A percentile compares a stretch with the other conserved stretches of the same genome.
Evolutionary conservation across 176 grass and related monocot genomes (phyloP).

Genomic region (Poa annua): DNA sequence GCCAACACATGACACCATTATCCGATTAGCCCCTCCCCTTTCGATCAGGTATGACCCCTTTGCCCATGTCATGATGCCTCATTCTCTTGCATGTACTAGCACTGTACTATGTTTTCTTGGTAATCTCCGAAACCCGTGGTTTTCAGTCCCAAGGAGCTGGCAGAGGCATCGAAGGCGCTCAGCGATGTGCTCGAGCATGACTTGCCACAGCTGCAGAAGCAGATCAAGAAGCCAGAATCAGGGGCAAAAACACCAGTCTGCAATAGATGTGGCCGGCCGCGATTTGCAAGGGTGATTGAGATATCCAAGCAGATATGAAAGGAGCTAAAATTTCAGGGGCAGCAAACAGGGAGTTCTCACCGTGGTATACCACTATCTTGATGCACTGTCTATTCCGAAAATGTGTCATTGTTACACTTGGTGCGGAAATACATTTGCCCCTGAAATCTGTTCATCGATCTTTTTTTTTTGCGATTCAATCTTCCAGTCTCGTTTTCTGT

Average conservation of each 20-base stretch:
- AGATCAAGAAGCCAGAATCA: constrained; percentile 64
- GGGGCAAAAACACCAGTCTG: constrained; percentile 52
- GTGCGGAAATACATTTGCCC: constrained; percentile 3
- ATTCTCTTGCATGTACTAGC: not conserved
- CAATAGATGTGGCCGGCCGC: constrained; percentile 71
- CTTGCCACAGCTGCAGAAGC: constrained; percentile 70
- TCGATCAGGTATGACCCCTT: constrained; percentile 65
- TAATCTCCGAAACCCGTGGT: constrained; percentile 23
- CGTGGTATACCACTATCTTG: constrained; percentile 5
- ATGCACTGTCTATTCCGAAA: not conserved
- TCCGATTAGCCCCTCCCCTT: constrained; percentile 80
- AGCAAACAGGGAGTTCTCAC: not conserved
- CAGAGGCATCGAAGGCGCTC: constrained; percentile 78
- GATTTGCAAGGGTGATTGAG: constrained; percentile 38
- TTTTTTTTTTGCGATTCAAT: too few species aligned
- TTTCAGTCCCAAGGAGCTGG: constrained; percentile 76
- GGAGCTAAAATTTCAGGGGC: not conserved
- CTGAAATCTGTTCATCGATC: not conserved
- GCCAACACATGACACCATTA: constrained; percentile 92
- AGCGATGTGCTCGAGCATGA: constrained; percentile 79
- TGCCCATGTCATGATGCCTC: not conserved
- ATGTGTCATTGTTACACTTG: not conserved
- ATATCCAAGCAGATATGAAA: not conserved
- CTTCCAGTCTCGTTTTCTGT: not conserved
- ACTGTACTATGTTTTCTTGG: not conserved